These are phyloP conservation scores for Agrocybe pediades DNA, from an alignment of 768 basidiomycete genomes.

Conservation along the genomic window DNA sequence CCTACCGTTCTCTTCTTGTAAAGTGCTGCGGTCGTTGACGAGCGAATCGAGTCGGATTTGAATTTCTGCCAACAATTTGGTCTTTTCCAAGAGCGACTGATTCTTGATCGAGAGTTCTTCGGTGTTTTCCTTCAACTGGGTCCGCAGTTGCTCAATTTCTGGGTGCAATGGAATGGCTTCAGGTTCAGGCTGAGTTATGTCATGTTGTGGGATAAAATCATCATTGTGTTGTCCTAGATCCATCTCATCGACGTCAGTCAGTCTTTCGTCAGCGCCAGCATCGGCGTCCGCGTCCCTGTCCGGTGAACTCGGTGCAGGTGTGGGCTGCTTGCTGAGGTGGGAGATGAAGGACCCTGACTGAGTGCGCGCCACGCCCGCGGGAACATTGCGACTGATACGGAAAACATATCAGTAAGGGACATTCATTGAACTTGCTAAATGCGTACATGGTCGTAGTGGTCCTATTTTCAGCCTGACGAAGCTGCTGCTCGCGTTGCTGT, in stretches of 20 bases:
- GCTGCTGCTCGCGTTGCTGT: background rate
- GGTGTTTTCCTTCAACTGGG: background rate
- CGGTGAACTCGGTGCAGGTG: slow-evolving; percentile 45
- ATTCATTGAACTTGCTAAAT: background rate
- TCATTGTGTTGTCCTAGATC: background rate
- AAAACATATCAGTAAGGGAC: background rate
- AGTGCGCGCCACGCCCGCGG: slow-evolving; percentile 25
- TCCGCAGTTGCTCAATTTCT: slow-evolving; percentile 9
- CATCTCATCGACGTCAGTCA: background rate
- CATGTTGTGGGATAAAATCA: background rate
- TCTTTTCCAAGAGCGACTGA: background rate
- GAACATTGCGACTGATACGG: background rate
- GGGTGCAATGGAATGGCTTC: slow-evolving; percentile 5
- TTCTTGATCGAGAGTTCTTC: background rate
- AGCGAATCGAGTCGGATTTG: slow-evolving; percentile 1
- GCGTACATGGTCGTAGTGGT: slow-evolving; percentile 6
- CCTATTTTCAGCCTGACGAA: background rate
- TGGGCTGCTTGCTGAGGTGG: slow-evolving; percentile 47
- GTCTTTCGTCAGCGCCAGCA: background rate
- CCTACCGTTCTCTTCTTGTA: slow-evolving; percentile 8
- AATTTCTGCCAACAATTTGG: slow-evolving; percentile 3
- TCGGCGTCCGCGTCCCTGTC: slow-evolving; percentile 3
- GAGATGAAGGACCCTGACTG: slow-evolving; percentile 51
- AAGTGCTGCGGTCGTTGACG: slow-evolving; percentile 5
- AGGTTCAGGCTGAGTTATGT: no score